Percentiles rank a stretch among this genome's conserved stretches.
phyloP scores from a whole-genome alignment of 495 filamentous ascomycete genomes.

The Cetradonia linearis region DNA sequence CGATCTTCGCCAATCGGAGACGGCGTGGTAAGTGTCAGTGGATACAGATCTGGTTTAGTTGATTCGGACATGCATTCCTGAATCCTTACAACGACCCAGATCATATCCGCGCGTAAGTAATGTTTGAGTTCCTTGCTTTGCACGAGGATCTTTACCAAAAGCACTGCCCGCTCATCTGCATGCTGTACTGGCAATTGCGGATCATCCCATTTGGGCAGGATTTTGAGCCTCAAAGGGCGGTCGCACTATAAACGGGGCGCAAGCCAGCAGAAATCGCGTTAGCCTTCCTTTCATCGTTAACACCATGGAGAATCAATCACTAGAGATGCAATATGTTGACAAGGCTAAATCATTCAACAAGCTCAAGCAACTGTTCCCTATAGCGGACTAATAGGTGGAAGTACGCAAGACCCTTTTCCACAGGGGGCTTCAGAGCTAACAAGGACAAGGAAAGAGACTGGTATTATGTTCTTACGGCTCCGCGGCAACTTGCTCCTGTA shows the following conservation, averaged over 20 bases:
- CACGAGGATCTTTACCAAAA: too few relatives aligned
- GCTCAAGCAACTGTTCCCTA: conserved; percentile 8
- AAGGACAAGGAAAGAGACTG: conserved; percentile 11
- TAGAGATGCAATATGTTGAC: conserved; percentile 1
- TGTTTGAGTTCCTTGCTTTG: background rate
- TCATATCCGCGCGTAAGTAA: background rate
- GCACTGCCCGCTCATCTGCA: too few relatives aligned
- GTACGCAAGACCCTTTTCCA: background rate
- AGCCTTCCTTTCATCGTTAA: background rate
- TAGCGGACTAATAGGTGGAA: conserved; percentile 7
- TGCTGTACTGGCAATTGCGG: too few relatives aligned
- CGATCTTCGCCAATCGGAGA: conserved; percentile 12
- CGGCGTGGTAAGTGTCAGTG: background rate
- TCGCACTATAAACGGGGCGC: too few relatives aligned
- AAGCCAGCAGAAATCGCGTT: background rate
- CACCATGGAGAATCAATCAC: conserved; percentile 14
- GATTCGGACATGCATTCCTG: background rate
- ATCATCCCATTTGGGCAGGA: too few relatives aligned
- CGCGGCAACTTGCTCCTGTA: conserved; percentile 10
- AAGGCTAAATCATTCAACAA: conserved; percentile 11
- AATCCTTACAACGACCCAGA: background rate
- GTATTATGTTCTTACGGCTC: conserved; percentile 7
- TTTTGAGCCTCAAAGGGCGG: too few relatives aligned
- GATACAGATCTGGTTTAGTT: background rate
- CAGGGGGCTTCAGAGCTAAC: background rate